Conservation (phyloP, 2,329 filamentous ascomycete genomes). For the Berkeleyomyces rouxiae region DNA sequence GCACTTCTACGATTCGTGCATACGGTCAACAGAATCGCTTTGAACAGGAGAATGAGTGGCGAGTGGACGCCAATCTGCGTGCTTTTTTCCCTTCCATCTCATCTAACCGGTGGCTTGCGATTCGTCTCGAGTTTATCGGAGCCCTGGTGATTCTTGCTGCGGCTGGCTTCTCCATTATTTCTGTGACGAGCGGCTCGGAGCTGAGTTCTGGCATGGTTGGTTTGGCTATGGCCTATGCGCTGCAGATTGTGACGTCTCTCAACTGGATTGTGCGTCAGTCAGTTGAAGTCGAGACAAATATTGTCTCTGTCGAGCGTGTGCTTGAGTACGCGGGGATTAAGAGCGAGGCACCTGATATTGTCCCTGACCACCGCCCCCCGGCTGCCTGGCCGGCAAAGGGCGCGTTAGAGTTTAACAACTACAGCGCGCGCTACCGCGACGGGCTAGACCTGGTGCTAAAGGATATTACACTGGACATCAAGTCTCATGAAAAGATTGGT, state of each 20-base stretch:
- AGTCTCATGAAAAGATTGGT: constrained; percentile 93
- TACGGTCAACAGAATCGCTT: constrained; percentile 83
- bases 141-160: constrained; percentile 82
- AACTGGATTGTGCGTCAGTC: constrained; percentile 99
- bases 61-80: constrained; percentile 82
- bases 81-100: constrained; percentile 95
- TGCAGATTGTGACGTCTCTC: constrained; percentile 90
- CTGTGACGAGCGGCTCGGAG: constrained; percentile 50
- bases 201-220: constrained; percentile 66
- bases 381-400: constrained; percentile 86
- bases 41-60: constrained; percentile 88
- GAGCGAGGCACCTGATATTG: constrained; percentile 86
- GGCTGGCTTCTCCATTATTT: constrained; percentile 65
- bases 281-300: constrained; percentile 99
- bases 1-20: constrained; percentile 86
- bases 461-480: constrained; percentile 81
- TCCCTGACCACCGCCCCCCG: constrained; percentile 70
- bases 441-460: constrained; percentile 85
- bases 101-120: constrained; percentile 83
- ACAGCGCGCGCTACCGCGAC: constrained; percentile 81
- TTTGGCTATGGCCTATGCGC: constrained; percentile 88
- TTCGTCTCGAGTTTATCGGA: constrained; percentile 88
- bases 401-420: constrained; percentile 78
- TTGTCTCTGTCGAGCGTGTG: constrained; percentile 93
- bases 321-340: constrained; percentile 86